phyloP scores from a whole-genome alignment of 768 basidiomycete genomes.

The Baorangia bicolor region DNA sequence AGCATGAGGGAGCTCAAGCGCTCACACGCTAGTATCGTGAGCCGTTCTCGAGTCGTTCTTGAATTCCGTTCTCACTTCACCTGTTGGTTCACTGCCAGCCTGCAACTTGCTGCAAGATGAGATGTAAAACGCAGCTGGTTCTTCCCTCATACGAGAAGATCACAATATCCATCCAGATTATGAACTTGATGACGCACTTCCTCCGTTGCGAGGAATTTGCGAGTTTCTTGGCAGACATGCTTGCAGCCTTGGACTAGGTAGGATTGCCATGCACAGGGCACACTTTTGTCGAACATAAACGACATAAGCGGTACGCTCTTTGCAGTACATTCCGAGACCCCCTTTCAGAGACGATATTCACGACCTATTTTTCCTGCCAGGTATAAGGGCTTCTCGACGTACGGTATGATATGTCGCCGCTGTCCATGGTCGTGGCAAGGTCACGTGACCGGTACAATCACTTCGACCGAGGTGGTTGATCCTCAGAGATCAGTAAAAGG shows the following conservation, averaged over 20 bases:
- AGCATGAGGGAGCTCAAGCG: not conserved
- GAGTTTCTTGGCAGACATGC: not conserved
- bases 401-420: not conserved
- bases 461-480: not conserved
- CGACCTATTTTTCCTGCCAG: not conserved
- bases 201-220: not conserved
- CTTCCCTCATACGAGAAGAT: not conserved
- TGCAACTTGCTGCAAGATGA: not conserved
- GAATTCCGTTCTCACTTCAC: not conserved
- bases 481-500: not conserved
- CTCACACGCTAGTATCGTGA: not conserved
- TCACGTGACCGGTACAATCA: conserved; percentile 8
- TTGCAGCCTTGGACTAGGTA: not conserved
- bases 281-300: not conserved
- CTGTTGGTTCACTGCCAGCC: not conserved
- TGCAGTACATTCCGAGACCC: not conserved
- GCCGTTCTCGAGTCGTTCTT: not conserved
- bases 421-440: too few species aligned
- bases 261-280: not conserved
- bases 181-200: not conserved
- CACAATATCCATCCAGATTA: not conserved
- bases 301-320: not conserved
- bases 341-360: not conserved
- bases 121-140: not conserved
- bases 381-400: not conserved